phyloP scores from a whole-genome alignment of 129 eudicot species.

The Flaveria brownii region DNA sequence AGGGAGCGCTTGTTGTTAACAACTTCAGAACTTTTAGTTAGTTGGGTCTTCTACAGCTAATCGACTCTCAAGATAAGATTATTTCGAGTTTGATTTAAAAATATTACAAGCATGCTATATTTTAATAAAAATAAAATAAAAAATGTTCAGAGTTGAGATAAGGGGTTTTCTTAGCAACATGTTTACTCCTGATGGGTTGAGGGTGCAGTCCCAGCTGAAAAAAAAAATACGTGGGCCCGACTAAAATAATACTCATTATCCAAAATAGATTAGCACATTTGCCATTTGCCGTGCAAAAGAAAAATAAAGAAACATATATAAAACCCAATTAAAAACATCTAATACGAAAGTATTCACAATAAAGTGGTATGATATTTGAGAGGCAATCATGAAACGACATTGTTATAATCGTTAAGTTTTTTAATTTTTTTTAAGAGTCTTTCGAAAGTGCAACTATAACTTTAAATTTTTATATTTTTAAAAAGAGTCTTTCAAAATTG shows the following conservation, averaged over 20 bases:
- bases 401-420: neutral
- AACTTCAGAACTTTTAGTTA: constrained; percentile 10
- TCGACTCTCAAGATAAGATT: constrained; percentile 25
- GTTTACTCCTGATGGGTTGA: too few species aligned
- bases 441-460: neutral
- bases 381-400: neutral
- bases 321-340: neutral
- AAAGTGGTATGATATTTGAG: neutral
- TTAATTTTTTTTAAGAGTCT: neutral
- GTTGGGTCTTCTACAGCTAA: constrained; percentile 25
- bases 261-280: too few species aligned
- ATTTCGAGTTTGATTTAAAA: constrained; percentile 8
- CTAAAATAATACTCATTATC: too few species aligned
- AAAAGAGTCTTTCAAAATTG: neutral
- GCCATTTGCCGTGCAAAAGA: too few species aligned
- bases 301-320: neutral
- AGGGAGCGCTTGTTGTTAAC: constrained; percentile 21
- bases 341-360: neutral
- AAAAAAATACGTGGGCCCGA: too few species aligned
- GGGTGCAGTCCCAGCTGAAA: too few species aligned
- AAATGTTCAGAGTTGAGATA: too few species aligned
- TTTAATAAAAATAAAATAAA: neutral
- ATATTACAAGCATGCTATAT: neutral
- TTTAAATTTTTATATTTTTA: too few species aligned
- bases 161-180: too few species aligned